Conservation (phyloP, 164 flowering plant species). For the Umbellularia californica region DNA sequence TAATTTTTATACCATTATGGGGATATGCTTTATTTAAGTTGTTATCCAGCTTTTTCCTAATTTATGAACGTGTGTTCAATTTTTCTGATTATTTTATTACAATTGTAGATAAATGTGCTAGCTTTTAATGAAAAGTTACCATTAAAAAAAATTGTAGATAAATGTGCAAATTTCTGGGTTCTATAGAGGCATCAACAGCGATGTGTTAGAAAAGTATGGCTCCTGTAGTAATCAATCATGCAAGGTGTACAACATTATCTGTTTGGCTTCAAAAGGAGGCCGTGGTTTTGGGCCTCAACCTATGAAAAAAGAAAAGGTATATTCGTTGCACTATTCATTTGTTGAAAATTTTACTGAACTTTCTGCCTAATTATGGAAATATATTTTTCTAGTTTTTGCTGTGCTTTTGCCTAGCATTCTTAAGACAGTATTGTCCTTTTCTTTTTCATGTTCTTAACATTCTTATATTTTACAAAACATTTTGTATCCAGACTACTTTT, state of each 20-base stretch:
- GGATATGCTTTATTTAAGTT: not conserved
- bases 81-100: not conserved
- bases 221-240: constrained; percentile 4
- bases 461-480: not conserved
- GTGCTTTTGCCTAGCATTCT: not conserved
- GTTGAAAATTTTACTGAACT: not conserved
- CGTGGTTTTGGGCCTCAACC: constrained; percentile 28
- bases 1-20: not conserved
- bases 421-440: not conserved
- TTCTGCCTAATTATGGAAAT: not conserved
- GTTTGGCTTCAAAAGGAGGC: constrained; percentile 15
- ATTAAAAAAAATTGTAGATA: constrained; percentile 2
- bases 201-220: constrained; percentile 2
- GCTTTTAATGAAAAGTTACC: not conserved
- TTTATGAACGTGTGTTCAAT: not conserved
- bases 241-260: constrained; percentile 7
- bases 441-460: not conserved
- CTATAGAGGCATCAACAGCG: constrained; percentile 2
- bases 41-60: not conserved
- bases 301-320: constrained; percentile 21
- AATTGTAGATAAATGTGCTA: constrained; percentile 8
- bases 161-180: constrained; percentile 3
- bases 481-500: not conserved
- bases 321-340: not conserved
- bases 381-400: not conserved